A percentile compares a stretch with the other conserved stretches of the same genome.
These are phyloP conservation scores for Discostella stelligeroides DNA, from an alignment of 108 stramenopile genomes.

Conservation along the genomic window DNA sequence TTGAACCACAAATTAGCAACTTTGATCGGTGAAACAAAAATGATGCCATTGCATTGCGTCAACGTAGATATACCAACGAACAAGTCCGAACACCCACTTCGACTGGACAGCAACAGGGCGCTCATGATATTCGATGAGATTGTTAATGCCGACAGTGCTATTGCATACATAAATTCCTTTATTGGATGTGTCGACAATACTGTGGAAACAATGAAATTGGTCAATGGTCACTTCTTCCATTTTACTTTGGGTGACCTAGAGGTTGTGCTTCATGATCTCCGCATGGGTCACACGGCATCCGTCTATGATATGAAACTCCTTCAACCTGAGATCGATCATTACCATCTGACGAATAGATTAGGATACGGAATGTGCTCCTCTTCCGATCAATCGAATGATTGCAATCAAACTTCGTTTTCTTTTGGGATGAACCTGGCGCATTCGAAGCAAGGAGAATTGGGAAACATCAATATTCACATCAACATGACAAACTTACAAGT, in stretches of 20 bases:
- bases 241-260: slow-evolving; percentile 26
- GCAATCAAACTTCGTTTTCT: slow-evolving; percentile 22
- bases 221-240: slow-evolving; percentile 21
- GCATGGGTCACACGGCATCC: slow-evolving; percentile 24
- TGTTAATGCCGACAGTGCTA: slow-evolving; percentile 35
- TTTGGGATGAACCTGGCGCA: slow-evolving; percentile 40
- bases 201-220: slow-evolving; percentile 23
- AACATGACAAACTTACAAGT: slow-evolving; percentile 25
- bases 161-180: slow-evolving; percentile 51
- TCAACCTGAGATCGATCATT: slow-evolving; percentile 50
- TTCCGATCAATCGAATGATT: slow-evolving; percentile 5
- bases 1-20: slow-evolving; percentile 44
- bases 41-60: slow-evolving; percentile 42
- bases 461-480: slow-evolving; percentile 22
- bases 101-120: slow-evolving; percentile 36
- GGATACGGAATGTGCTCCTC: slow-evolving; percentile 31
- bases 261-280: slow-evolving; percentile 36
- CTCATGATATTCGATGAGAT: slow-evolving; percentile 48
- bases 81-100: slow-evolving; percentile 21
- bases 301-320: slow-evolving; percentile 51
- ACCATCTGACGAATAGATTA: slow-evolving; percentile 38
- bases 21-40: slow-evolving; percentile 40
- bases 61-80: slow-evolving; percentile 46
- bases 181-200: slow-evolving; percentile 43
- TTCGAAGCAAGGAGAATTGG: slow-evolving; percentile 18